Evolutionary conservation across 2,329 filamentous ascomycete genomes (phyloP), one percentile per base, ranked within the genome.

Genomic region (Plenodomus lindquistii): DNA sequence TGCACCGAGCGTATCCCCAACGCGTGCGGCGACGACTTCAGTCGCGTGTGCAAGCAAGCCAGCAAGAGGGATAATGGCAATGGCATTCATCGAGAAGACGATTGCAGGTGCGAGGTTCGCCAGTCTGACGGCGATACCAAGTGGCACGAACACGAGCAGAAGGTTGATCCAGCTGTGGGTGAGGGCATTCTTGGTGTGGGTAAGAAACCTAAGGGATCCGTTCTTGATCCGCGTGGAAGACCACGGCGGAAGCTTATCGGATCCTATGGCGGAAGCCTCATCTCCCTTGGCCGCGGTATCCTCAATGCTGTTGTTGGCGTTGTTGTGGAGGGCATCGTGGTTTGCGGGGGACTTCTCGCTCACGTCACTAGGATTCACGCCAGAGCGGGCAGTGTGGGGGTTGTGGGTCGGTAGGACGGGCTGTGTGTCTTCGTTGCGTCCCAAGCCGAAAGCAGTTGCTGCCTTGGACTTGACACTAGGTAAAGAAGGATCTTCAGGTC

Each of bases 131-230:
- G 80, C 79, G 62, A 94, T 92, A 60, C 89, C 89, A 44, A 89
- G 79, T 7, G 89, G 89, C 22, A 93, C 89, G 65, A 91, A 91
- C 45, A 92, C 73, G 54, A 93, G 77, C 58, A 93, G 77, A 45
- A 90, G 63, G 69, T 94, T 93, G 75, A 93, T 77, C 82, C 86
- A 91, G 76, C 85, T 91, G 67, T 89, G 84, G 37, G 85, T 80
- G 54, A 92, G 62, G 63, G 77, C 77, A 85, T 84, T 67, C 76
- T 80, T 79, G 45, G 74, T 73, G 57, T 80, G 77, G 29, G 78
- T 80, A 57, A 79, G 73, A 68, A 85, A 83, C 65, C 76, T 73
- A 55, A 75, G 73, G 18, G 74, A 75, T 50, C 78, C 76, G 57
- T 79, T 72, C 54, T 72, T 77, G 59, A 82, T 75, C 60, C 83